Conservation (phyloP, 2,329 filamentous ascomycete genomes). For the Colletotrichum sp. region DNA sequence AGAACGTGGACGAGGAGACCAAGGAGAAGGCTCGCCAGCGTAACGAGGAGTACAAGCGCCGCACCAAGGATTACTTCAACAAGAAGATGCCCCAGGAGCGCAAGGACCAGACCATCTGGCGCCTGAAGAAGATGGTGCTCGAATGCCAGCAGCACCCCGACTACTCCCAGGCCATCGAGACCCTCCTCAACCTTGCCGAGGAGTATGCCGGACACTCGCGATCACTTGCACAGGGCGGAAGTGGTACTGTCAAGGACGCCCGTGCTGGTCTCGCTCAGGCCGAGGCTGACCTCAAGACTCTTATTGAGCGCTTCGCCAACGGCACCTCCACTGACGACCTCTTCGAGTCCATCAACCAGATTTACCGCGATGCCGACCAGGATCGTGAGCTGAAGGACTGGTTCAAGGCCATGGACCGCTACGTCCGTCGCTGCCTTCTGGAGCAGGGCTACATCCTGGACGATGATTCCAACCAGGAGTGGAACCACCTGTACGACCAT, state of each 20-base stretch:
- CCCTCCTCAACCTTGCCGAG: conserved; percentile 83
- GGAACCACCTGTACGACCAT: conserved; percentile 84
- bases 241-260: conserved; percentile 74
- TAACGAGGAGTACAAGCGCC: conserved; percentile 48
- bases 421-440: conserved; percentile 82
- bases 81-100: conserved; percentile 92
- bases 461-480: conserved; percentile 78
- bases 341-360: conserved; percentile 80
- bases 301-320: conserved; percentile 96
- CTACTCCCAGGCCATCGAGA: conserved; percentile 90
- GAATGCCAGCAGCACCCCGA: conserved; percentile 96
- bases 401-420: conserved; percentile 82
- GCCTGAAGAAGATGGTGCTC: conserved; percentile 95
- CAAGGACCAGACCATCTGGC: conserved; percentile 89
- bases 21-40: conserved; percentile 51
- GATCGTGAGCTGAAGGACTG: conserved; percentile 88
- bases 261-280: conserved; percentile 72
- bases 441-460: conserved; percentile 92
- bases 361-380: conserved; percentile 86
- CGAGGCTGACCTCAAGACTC: conserved; percentile 81
- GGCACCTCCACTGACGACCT: conserved; percentile 88
- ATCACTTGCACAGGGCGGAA: conserved; percentile 65
- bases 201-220: conserved; percentile 80
- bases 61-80: conserved; percentile 76
- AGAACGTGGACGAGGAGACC: conserved; percentile 72